Evolutionary conservation across 2,329 filamentous ascomycete species (phyloP), one percentile per base, ranked within the genome.

Genomic region (Penicillium sp.): DNA sequence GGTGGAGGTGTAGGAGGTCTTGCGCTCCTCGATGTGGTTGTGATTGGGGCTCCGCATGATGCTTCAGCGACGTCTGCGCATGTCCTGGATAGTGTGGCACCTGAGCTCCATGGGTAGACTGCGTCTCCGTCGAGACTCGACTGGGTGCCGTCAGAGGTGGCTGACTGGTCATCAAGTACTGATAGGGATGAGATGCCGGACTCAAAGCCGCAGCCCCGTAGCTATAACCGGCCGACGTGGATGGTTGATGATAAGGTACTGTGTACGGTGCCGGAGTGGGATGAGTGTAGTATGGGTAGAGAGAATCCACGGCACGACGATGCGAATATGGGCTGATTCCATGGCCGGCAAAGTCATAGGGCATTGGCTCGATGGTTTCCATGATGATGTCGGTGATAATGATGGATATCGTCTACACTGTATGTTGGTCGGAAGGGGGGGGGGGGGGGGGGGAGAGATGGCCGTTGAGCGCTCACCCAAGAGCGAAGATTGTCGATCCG

Each of bases 301-400:
- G 50, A 39, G 62, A 62, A 48, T 63, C 59, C 57, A 72, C 63
- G 51, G 69, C 59, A 11, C 68, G 69, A 48, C 68, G 68, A 51
- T 65, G 64, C 29, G 63, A 53, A 52, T 67, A 59, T 12, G 62
- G 57, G 25, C 68, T 63, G 43, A 71, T 56, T 34, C 61, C 59
- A 62, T 70, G 69, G 49, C 60, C 60, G 11, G 68, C 55, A 48
- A 69, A 70, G 38, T 67, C 65, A 52, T 69, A 72, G 28, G 68
- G 63, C 33, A 70, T 65, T 7, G 69, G 67, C 44, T 72, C 68
- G 38, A 65, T 62, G 18, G 69, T 64, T 53, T 72, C 69, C 69
- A 72, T 72, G 41, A 45, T 37, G 43, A 45, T 11, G 18, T 1
- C 8, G 18, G 25, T 18, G 9, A 39, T 18, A 18, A 18, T 18